These are phyloP conservation scores for Russula lepida DNA, from an alignment of 768 basidiomycete species.

Conservation along the genomic window DNA sequence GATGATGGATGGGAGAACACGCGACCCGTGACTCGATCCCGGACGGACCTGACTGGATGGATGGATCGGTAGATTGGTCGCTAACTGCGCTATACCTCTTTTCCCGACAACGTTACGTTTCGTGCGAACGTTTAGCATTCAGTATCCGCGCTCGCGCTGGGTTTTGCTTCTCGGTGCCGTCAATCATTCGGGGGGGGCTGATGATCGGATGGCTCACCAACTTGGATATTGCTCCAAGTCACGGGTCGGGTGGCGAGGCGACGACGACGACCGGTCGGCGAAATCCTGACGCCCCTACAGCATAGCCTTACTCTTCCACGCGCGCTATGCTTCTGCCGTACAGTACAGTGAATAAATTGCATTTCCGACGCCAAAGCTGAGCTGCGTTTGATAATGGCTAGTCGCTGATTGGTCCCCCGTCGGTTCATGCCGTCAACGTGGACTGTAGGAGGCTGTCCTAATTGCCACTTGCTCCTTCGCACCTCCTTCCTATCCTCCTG, in stretches of 20 bases:
- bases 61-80: not conserved
- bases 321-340: not conserved
- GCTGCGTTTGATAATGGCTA: not conserved
- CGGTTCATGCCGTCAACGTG: not conserved
- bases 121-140: not conserved
- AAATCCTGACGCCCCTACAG: not conserved
- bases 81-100: not conserved
- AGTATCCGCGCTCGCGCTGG: too few species aligned
- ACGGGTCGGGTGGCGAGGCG: too few species aligned
- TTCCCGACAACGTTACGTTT: not conserved
- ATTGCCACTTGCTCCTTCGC: not conserved
- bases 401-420: not conserved
- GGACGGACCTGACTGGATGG: not conserved
- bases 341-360: not conserved
- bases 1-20: too few species aligned
- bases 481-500: not conserved
- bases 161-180: not conserved
- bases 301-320: constrained; percentile 1
- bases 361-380: not conserved
- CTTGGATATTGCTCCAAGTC: too few species aligned
- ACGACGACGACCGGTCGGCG: not conserved
- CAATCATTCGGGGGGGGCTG: not conserved
- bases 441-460: constrained; percentile 9
- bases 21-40: not conserved
- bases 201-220: not conserved